Evolutionary conservation across 768 basidiomycete species (phyloP).

Genomic region (Trametes cinnabarina): DNA sequence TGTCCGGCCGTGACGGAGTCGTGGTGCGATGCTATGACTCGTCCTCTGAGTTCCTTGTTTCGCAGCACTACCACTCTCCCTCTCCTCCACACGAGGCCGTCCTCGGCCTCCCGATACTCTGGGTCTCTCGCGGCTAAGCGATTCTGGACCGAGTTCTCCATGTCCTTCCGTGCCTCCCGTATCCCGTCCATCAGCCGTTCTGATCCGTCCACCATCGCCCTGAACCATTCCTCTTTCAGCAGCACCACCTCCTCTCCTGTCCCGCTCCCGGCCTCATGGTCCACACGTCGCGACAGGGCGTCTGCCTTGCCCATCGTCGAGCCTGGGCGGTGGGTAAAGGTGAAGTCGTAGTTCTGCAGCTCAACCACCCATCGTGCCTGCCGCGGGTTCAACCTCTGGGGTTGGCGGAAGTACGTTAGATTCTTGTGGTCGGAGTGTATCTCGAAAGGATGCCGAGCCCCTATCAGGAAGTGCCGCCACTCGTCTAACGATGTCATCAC

Average conservation of each 20-base stretch:
- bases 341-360: slow-evolving; percentile 19
- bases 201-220: too few relatives aligned
- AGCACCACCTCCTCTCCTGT: neutral
- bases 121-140: too few relatives aligned
- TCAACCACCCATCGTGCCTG: slow-evolving; percentile 33
- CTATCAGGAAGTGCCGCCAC: slow-evolving; percentile 29
- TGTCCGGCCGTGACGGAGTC: slow-evolving; percentile 29
- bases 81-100: slow-evolving; percentile 10
- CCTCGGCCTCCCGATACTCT: slow-evolving; percentile 24
- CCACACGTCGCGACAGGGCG: slow-evolving; percentile 1
- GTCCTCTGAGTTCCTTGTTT: neutral
- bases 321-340: slow-evolving; percentile 4
- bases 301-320: neutral
- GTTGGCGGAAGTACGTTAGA: slow-evolving; percentile 26
- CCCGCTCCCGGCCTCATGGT: neutral
- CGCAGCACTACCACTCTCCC: neutral
- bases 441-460: slow-evolving; percentile 11
- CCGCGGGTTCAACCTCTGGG: slow-evolving; percentile 27
- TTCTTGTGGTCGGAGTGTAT: slow-evolving; percentile 34
- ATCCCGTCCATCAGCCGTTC: too few relatives aligned
- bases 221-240: neutral
- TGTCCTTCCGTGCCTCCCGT: too few relatives aligned
- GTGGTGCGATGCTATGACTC: slow-evolving; percentile 22
- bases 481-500: slow-evolving; percentile 29
- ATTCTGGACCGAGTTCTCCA: too few relatives aligned